A percentile compares a stretch with the other conserved stretches of the same genome.
Evolutionary conservation across 768 basidiomycete species (phyloP).

Genomic region (Phaeotremella skinneri): DNA sequence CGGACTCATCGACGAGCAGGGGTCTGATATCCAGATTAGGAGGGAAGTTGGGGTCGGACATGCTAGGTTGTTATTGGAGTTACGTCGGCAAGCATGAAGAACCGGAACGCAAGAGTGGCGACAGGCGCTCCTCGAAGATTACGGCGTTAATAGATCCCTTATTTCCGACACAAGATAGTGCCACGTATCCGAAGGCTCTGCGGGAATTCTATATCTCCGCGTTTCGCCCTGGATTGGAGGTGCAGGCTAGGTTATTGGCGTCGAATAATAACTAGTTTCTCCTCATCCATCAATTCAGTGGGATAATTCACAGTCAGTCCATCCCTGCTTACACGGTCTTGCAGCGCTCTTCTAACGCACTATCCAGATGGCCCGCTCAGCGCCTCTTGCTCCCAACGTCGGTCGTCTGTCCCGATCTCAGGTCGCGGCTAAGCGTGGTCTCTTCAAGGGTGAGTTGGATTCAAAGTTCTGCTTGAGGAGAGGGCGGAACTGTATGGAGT

Average conservation of each 20-base stretch:
- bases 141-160: no score
- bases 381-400: conserved; percentile 76
- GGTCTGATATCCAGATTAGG: conserved; percentile 55
- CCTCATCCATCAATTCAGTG: background rate
- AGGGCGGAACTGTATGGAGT: conserved; percentile 1
- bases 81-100: no score
- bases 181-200: no score
- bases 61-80: no score
- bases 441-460: conserved; percentile 66
- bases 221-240: no score
- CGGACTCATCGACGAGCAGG: conserved; percentile 10
- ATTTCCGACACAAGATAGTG: no score
- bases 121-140: no score
- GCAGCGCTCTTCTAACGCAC: background rate
- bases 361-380: conserved; percentile 55
- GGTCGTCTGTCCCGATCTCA: conserved; percentile 80
- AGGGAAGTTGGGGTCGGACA: conserved; percentile 57
- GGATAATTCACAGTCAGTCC: background rate
- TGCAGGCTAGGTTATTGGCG: no score
- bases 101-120: no score
- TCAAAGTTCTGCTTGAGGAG: background rate
- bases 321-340: background rate
- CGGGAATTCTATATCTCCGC: no score
- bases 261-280: background rate
- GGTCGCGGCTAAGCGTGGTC: conserved; percentile 73